Evolutionary conservation across 139 green algal species (phyloP), one percentile per base, ranked within the genome.

Genomic region (Chlamydomonas sp.): DNA sequence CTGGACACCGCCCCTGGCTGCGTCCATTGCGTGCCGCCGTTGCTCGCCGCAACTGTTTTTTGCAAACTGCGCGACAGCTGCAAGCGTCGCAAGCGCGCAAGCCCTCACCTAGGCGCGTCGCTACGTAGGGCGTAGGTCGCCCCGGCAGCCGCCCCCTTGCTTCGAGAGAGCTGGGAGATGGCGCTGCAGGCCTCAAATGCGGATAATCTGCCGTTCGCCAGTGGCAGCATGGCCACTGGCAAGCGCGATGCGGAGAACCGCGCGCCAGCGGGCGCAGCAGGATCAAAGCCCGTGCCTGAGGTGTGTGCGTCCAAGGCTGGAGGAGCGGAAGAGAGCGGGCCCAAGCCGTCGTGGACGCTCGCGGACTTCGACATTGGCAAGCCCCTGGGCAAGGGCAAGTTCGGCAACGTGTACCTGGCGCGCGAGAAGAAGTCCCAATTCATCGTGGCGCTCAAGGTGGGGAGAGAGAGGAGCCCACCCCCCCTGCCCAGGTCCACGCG

Each of bases 331-430:
- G 13, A 13, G 10, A 50, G 39, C 39, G 39, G 13, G 39, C 39
- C 39, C 10, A 66, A 66, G 33, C 22, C 43, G 29, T 26, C 59
- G 20, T 99, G 93, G 93, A 76, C 82, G 70, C 81, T 99, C 3
- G 73, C 69, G 5, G 93, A 99, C 76, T 99, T 99, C 71, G 95
- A 99, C 64, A 97, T 99, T 33, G 94, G 95, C 33, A 93, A 86
- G 72, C 94, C 91, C 3, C 81, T 99, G 26, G 95, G 95, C 1
- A 81, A 87, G 39, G 95, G 95, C 61, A 99, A 99, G 73, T 99
- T 99, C 81, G 95, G 95, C 48, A 98, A 97, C 63, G 95, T 99
- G 20, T 99, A 99, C 84, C 77, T 99, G 30, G 95, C 95, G 0
- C 76, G 94, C 2, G 95, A 99, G 79, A 93, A 90, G 74, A 74